Percentiles rank a stretch among this genome's conserved stretches.
Conservation (phyloP, 805 yeast genomes). For the Citeromyces matritensis region DNA sequence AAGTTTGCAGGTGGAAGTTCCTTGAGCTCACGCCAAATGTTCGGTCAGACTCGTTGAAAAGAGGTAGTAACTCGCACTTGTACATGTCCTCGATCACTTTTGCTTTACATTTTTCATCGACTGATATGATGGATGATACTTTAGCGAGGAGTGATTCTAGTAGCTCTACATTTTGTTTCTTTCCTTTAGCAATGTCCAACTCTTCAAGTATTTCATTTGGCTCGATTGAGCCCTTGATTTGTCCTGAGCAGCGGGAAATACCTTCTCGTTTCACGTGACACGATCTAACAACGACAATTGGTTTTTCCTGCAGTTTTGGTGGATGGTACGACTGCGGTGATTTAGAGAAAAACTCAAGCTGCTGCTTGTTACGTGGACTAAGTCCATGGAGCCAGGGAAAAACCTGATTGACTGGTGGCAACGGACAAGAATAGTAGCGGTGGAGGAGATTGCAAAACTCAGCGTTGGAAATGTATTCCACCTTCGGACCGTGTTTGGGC, state of each 20-base stretch:
- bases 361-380: constrained; percentile 39
- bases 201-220: constrained; percentile 38
- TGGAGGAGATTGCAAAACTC: too few relatives aligned
- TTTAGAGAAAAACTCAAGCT: constrained; percentile 22
- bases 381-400: constrained; percentile 91
- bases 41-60: constrained; percentile 50
- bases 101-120: constrained; percentile 5
- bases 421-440: too few relatives aligned
- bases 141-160: too few relatives aligned
- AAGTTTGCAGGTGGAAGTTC: constrained; percentile 74
- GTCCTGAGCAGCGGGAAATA: constrained; percentile 16
- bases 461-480: too few relatives aligned
- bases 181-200: constrained; percentile 16
- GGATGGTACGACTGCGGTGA: constrained; percentile 1
- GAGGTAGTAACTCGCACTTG: constrained; percentile 27
- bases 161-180: too few relatives aligned
- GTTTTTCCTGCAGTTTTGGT: background rate
- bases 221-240: constrained; percentile 38
- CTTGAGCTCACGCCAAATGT: constrained; percentile 62
- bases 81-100: constrained; percentile 24
- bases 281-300: constrained; percentile 12
- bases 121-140: too few relatives aligned
- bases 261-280: constrained; percentile 11
- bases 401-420: constrained; percentile 54
- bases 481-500: too few relatives aligned